phyloP scores from a whole-genome alignment of 2,329 filamentous ascomycete genomes.

The Cadophora sp. region DNA sequence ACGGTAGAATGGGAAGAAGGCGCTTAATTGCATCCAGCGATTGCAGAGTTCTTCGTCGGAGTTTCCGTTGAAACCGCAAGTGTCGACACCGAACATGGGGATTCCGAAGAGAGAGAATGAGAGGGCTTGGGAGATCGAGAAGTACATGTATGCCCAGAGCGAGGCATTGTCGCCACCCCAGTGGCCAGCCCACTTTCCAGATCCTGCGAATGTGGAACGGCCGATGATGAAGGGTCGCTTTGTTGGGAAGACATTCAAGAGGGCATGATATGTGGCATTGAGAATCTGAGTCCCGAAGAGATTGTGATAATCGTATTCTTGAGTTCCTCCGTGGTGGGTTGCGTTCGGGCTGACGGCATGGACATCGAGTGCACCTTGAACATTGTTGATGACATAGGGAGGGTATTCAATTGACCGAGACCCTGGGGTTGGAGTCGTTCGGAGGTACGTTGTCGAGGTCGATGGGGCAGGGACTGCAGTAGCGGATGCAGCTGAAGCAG shows the following conservation, averaged over 20 bases:
- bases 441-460: constrained; percentile 55
- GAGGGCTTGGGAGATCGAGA: constrained; percentile 79
- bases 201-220: constrained; percentile 80
- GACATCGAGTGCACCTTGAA: constrained; percentile 73
- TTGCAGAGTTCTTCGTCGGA: constrained; percentile 73
- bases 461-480: constrained; percentile 42
- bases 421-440: constrained; percentile 67
- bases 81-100: constrained; percentile 77
- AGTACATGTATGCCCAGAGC: constrained; percentile 76
- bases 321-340: constrained; percentile 73
- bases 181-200: constrained; percentile 78
- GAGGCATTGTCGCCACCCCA: constrained; percentile 82
- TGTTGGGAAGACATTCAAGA: constrained; percentile 50
- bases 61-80: constrained; percentile 74
- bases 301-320: constrained; percentile 86
- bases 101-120: constrained; percentile 77
- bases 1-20: constrained; percentile 80
- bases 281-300: constrained; percentile 78
- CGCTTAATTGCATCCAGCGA: constrained; percentile 75
- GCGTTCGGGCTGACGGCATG: constrained; percentile 80
- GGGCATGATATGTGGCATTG: constrained; percentile 69
- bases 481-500: constrained; percentile 50
- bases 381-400: constrained; percentile 78
- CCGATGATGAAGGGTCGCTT: constrained; percentile 87
- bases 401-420: constrained; percentile 74